Conservation (phyloP, 305 asterid species). For the Solanum hybrid region DNA sequence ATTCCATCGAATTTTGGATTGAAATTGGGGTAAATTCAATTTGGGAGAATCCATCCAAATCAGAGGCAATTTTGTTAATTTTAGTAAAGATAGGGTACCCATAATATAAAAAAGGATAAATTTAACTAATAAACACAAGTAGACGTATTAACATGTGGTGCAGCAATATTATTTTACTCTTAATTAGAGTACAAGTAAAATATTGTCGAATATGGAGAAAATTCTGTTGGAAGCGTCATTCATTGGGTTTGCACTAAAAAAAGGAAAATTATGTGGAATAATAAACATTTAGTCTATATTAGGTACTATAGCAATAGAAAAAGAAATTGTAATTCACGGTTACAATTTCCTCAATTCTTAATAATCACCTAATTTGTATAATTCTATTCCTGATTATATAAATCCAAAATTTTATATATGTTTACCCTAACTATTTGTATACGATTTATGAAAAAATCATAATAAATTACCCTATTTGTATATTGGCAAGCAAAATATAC, state of each 20-base stretch:
- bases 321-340: rapidly evolving
- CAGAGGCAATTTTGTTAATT: not conserved
- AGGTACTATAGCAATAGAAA: not conserved
- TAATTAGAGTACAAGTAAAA: too few species aligned
- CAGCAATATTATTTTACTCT: rapidly evolving
- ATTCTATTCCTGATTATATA: too few species aligned
- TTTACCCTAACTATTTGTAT: too few species aligned
- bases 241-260: not conserved
- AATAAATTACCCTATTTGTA: too few species aligned
- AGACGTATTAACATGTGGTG: too few species aligned
- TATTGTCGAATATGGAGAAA: rapidly evolving
- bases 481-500: not conserved
- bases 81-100: not conserved
- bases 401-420: not conserved
- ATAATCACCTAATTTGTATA: too few species aligned
- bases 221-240: rapidly evolving
- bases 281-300: rapidly evolving
- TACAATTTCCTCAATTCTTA: rapidly evolving
- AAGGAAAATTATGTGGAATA: not conserved
- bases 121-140: too few species aligned
- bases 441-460: too few species aligned
- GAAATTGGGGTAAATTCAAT: not conserved
- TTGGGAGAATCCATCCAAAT: not conserved
- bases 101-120: not conserved
- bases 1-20: not conserved